Evolutionary conservation across 768 basidiomycete species (phyloP), one percentile per base, ranked within the genome.

Genomic region (Termitomyces sp.): DNA sequence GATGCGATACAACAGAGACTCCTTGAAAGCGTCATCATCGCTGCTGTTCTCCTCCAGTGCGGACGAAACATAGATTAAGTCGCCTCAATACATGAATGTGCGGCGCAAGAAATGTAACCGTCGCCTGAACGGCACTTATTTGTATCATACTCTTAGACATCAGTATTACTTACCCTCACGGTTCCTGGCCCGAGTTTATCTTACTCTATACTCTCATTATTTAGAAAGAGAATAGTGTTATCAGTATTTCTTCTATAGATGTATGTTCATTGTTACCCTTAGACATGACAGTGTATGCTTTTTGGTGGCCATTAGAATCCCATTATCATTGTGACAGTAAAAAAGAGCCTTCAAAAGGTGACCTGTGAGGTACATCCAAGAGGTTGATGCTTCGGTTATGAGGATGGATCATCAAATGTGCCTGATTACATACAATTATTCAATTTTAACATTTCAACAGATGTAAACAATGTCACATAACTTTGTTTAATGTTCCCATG

Each of bases 1-100:
- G 77, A 82, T 45, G 83, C 82, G 14, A 70, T 86, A 33, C 78
- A 82, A 56, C 71, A 78, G 8, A 79, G 78, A 16, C 75, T 88
- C 18, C 72, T 86, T 5, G 81, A 87, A 24, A 66, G 75, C 8
- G 69, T 74, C 57, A 65, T 87, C 28, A 73, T 82, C 10, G 84
- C 82, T 0, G 76, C 82, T 0, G 63, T 82, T 6, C 71, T 88
- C 24, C 72, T 88, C 45, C 82, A 81, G 58, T 84, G 76, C 51
- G 86, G 86, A n/a, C 80, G 78, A 56, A 81, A 74, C 68, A 81
- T 88, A 24, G 86, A 87, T 61, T 87, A 64, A 64, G 20, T 32
- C n/a, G 20, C 35, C 26, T 14, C 13, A 6, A 44, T 16, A 7
- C 28, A 4, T 8, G 12, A 24, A 33, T 30, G n/a, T 26, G 40